Base-by-base conservation (phyloP, 768 basidiomycete genomes). In the Nidularia sp. region DNA sequence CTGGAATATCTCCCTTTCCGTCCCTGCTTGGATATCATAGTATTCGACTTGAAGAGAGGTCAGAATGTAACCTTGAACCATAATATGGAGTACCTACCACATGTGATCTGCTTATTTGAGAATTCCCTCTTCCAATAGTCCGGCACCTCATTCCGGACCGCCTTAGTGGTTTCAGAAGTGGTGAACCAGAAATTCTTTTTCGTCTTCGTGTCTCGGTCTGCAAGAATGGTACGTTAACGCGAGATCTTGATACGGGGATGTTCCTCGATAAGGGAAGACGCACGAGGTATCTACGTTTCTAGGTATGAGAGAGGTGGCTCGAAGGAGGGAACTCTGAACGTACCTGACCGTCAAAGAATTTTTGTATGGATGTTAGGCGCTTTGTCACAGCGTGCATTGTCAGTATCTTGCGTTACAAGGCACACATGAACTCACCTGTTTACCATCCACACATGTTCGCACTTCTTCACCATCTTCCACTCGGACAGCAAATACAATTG, bases 1-100 rank as follows among this genome's bases (percentile, higher is more conserved):
- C 58, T 89, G 86, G 60, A 90, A 90, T 18, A 92, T 84, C 49
- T 93, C 90, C 47, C 90, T 80, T 64, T 93, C 89, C 3, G 74
- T 69, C 4, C 73, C 71, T 9, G 79, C 72, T 2, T 74, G 64
- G 1, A 93, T 68, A 31, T 71, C 63, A 34, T 71, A 65, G 57
- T 92, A 93, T 66, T 90, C 87, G 46, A 90, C 90, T 91, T 25
- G 18, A 18, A 18, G 18, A 18, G 18, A 18, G 18, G 18, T 18
- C 18, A 18, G 18, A 18, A 18, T 10, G 8, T 29, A 49, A 41
- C 15, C 34, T 41, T 8, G 6, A 34, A 29, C n/a, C n/a, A 49
- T 49, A 15, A 15, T 9, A 8, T n/a, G 9, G 13, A 7, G 1
- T 35, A 66, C 80, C 55, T 59, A 88, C 88, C 84, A 53, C 85